Percentiles rank a stretch among this genome's conserved stretches.
phyloP scores from a whole-genome alignment of 257 asterid species.

The Cordia subcordata region DNA sequence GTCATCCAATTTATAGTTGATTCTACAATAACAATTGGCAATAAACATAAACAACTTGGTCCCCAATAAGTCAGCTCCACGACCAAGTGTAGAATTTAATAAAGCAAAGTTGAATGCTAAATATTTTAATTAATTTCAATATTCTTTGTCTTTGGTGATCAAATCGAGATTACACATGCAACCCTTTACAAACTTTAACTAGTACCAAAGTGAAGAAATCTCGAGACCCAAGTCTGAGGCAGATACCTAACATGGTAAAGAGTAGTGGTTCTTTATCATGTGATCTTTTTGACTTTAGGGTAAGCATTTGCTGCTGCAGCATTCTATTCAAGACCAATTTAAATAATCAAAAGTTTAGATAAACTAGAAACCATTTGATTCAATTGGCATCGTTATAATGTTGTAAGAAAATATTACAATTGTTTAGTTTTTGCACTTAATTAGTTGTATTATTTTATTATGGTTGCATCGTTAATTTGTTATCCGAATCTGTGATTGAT shows the following conservation, averaged over 20 bases:
- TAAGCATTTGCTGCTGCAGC: neutral
- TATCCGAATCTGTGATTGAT: too few relatives aligned
- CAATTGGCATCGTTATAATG: too few relatives aligned
- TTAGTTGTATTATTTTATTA: too few relatives aligned
- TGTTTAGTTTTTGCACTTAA: too few relatives aligned
- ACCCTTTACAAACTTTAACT: neutral
- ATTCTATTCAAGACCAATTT: neutral
- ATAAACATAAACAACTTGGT: neutral
- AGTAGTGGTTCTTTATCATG: neutral
- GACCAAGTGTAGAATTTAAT: neutral
- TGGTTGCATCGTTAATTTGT: too few relatives aligned
- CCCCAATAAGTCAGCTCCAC: neutral
- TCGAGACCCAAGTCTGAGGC: neutral
- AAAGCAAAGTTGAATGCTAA: neutral
- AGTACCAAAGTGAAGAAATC: neutral
- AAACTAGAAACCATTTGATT: too few relatives aligned
- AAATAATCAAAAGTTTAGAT: too few relatives aligned
- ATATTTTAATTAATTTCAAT: neutral
- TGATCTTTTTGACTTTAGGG: constrained; percentile 3
- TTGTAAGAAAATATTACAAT: too few relatives aligned
- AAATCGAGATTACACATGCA: constrained; percentile 1
- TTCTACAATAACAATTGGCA: neutral
- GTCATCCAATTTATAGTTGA: neutral
- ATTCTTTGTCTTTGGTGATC: neutral
- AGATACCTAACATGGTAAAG: constrained; percentile 1